A percentile compares a stretch with the other conserved stretches of the same genome.
phyloP scores from a whole-genome alignment of 2,329 filamentous ascomycete species.

The Diplocarpon rosae region DNA sequence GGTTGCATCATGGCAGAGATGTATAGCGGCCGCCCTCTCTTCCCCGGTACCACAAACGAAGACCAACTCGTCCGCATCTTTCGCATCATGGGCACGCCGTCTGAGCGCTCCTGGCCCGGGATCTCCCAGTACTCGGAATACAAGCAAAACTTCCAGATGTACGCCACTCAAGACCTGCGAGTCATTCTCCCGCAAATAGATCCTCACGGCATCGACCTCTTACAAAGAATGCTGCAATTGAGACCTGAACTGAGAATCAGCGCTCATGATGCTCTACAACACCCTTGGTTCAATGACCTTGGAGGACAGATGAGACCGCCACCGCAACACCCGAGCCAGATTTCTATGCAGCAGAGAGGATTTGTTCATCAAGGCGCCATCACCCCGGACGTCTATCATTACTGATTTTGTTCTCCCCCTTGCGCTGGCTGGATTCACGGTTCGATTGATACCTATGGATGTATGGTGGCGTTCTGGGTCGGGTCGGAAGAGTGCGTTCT shows the following conservation, averaged over 20 bases:
- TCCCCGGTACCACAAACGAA: conserved; percentile 96
- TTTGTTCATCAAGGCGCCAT: conserved; percentile 22
- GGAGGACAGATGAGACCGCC: conserved; percentile 19
- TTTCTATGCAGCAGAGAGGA: conserved; percentile 18
- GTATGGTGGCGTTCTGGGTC: no score
- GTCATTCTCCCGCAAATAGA: conserved; percentile 87
- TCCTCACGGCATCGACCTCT: conserved; percentile 70
- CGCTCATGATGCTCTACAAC: conserved; percentile 73
- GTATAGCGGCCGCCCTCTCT: conserved; percentile 91
- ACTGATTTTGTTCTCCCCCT: conserved; percentile 7
- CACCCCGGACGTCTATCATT: conserved; percentile 19
- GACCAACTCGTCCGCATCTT: conserved; percentile 97
- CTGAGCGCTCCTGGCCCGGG: conserved; percentile 88
- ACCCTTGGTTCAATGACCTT: conserved; percentile 84
- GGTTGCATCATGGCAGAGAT: conserved; percentile 99
- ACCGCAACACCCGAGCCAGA: conserved; percentile 19
- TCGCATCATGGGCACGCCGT: conserved; percentile 95
- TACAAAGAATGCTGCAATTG: conserved; percentile 85
- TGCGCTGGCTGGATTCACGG: background rate
- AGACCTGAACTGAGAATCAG: conserved; percentile 85
- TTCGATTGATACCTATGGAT: no score
- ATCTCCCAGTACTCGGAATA: conserved; percentile 96
- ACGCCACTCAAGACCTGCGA: conserved; percentile 80
- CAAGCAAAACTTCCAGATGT: conserved; percentile 89
- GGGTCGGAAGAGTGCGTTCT: no score